Base-by-base conservation (phyloP, 164 flowering plant species). In the Brasenia schreberi region DNA sequence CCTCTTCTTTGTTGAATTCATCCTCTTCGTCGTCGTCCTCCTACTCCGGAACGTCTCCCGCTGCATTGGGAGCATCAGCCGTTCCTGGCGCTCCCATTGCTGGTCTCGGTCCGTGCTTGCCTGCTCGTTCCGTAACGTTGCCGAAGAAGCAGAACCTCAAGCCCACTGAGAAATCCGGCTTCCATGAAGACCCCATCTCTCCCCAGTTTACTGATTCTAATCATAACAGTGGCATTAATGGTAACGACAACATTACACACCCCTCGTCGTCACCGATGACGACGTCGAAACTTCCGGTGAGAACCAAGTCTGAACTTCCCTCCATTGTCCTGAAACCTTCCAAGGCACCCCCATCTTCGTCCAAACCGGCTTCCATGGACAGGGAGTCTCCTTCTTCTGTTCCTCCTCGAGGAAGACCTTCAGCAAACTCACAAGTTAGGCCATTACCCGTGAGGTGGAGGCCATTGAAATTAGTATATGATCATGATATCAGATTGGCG, bases 21-120 rank as follows among this genome's bases (percentile, higher is more conserved):
- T 33, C 39, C 39, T 49, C 56, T 14, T 49, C 56, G 16, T 49
- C 56, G 12, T 49, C 56, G 2, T 61, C 63, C 9, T 61, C 63
- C 23, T 61, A 61, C 33, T 18, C 63, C 3, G 63, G 63, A 61
- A 61, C 99, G 0, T 95, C 99, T 7, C 96, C 99, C 0, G 99
- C 99, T 68, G 99, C 99, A 2, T 90, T 91, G 49, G 99, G 99
- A 5, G 99, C 97, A 49, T 89, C 97, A 58, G 97, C 96, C 0
- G 94, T 89, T 59, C 89, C 92, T 53, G 97, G 96, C 16, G 99
- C 94, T 0, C 97, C 97, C 16, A 73, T 91, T 79, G 81, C 77
- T 27, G 97, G 97, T 4, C 83, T 92, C 33, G 97, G 99, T 3
- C 97, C 97, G 5, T 82, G 88, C 74, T 80, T 94, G 67, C 97